These are phyloP conservation scores for Debaryomyces singareniensis DNA, from an alignment of 1,139 yeast genomes.

Conservation along the genomic window DNA sequence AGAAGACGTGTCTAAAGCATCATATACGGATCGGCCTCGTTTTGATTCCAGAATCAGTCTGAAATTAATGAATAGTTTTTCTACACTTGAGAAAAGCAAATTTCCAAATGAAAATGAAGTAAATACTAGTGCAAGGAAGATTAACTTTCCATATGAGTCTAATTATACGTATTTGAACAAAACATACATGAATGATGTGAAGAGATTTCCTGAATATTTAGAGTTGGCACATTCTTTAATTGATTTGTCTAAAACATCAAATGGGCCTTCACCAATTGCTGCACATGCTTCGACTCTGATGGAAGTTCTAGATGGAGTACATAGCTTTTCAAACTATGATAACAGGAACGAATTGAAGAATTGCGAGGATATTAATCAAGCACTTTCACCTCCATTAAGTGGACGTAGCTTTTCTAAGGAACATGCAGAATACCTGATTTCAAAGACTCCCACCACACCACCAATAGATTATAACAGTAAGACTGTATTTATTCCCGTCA, in stretches of 20 bases:
- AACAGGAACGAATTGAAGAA: not conserved
- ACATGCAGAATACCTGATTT: conserved; percentile 1
- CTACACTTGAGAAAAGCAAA: conserved; percentile 14
- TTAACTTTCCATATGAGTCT: conserved; percentile 50
- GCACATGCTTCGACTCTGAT: not conserved
- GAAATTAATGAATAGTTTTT: conserved; percentile 21
- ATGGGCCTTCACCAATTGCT: not conserved
- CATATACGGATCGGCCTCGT: conserved; percentile 18
- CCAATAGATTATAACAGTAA: conserved; percentile 10
- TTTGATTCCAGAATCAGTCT: conserved; percentile 37
- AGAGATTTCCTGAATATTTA: conserved; percentile 42
- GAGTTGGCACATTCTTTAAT: conserved; percentile 42
- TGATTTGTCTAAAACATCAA: conserved; percentile 22
- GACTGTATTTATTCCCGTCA: conserved; percentile 34
- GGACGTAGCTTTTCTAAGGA: conserved; percentile 1
- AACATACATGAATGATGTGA: conserved; percentile 40
- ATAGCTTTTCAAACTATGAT: not conserved
- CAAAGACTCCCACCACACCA: conserved; percentile 10
- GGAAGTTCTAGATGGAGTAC: not conserved
- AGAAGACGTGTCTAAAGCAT: conserved; percentile 3
- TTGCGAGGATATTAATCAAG: conserved; percentile 1
- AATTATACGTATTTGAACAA: conserved; percentile 46
- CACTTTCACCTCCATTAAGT: conserved; percentile 10
- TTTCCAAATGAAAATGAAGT: conserved; percentile 3
- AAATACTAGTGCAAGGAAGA: conserved; percentile 24